Evolutionary conservation across 306 rosid genomes (phyloP).

Genomic region (Parietaria judaica): DNA sequence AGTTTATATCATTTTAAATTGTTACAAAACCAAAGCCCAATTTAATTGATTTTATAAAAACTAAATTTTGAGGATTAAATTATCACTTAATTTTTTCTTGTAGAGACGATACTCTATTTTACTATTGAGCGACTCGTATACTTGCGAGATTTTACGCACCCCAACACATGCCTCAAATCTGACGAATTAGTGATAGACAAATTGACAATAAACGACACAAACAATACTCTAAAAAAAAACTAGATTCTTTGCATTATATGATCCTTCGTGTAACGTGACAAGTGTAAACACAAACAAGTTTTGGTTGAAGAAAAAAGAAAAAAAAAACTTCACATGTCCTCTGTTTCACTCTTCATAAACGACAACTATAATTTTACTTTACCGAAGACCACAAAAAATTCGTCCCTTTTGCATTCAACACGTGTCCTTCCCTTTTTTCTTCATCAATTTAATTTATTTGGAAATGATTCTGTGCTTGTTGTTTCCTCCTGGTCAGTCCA

Average conservation of each 20-base stretch:
- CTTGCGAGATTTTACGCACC: too few relatives aligned
- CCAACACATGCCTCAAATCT: too few relatives aligned
- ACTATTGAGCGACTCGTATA: too few relatives aligned
- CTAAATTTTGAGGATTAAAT: too few relatives aligned
- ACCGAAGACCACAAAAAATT: not conserved
- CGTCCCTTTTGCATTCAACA: not conserved
- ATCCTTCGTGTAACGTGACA: not conserved
- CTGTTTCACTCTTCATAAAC: not conserved
- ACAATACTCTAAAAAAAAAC: not conserved
- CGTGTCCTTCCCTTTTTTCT: not conserved
- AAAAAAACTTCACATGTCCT: not conserved
- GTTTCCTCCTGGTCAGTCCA: not conserved
- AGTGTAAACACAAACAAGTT: not conserved
- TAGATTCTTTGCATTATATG: not conserved
- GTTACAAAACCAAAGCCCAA: too few relatives aligned
- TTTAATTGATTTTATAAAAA: too few relatives aligned
- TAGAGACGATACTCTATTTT: too few relatives aligned
- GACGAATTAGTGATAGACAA: too few relatives aligned
- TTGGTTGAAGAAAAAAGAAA: not conserved
- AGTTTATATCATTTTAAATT: too few relatives aligned
- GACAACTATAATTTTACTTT: not conserved
- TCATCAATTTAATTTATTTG: not conserved
- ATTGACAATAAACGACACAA: too few relatives aligned
- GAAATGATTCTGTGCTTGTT: not conserved
- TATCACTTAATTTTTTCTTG: too few relatives aligned